A percentile compares a stretch with the other conserved stretches of the same genome.
Evolutionary conservation across 2,329 filamentous ascomycete genomes (phyloP).

Genomic region (Ophiocordyceps camponoti-rufipedis): DNA sequence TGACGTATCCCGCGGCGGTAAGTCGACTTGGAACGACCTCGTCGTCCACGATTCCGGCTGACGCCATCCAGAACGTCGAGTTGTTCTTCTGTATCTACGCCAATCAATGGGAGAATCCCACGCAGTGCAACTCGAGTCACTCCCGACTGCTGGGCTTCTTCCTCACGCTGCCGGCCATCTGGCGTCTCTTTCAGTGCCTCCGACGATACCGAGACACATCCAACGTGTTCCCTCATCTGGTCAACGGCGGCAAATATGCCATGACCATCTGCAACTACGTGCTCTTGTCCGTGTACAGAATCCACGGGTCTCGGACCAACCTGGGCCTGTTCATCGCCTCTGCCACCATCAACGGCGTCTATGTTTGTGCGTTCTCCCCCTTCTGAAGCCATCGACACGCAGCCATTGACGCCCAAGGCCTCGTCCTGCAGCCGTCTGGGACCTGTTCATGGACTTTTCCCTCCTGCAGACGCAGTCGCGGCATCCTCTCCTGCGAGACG

Average conservation of each 20-base stretch:
- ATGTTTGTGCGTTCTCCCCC: slow-evolving; percentile 43
- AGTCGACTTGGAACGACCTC: slow-evolving; percentile 17
- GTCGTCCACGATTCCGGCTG: neutral
- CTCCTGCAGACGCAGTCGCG: slow-evolving; percentile 61
- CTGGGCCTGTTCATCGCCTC: slow-evolving; percentile 64
- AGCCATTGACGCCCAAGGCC: neutral
- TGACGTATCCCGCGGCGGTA: slow-evolving; percentile 78
- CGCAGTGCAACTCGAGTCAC: slow-evolving; percentile 68
- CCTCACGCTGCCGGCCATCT: slow-evolving; percentile 64
- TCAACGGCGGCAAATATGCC: slow-evolving; percentile 81
- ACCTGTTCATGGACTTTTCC: slow-evolving; percentile 91
- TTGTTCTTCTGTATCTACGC: slow-evolving; percentile 91
- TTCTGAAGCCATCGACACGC: neutral
- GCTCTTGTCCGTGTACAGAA: slow-evolving; percentile 66
- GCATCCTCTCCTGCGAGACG: slow-evolving; percentile 52
- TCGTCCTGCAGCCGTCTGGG: slow-evolving; percentile 51
- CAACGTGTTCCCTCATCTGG: slow-evolving; percentile 79
- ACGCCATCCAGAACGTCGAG: slow-evolving; percentile 52
- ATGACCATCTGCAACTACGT: slow-evolving; percentile 70
- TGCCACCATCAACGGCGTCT: slow-evolving; percentile 65
- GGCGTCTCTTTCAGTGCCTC: slow-evolving; percentile 80
- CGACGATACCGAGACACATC: slow-evolving; percentile 75
- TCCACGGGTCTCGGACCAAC: slow-evolving; percentile 35
- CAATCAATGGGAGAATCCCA: slow-evolving; percentile 53
- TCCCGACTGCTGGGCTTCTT: slow-evolving; percentile 79